Percentiles rank a stretch among this genome's conserved stretches.
phyloP scores from a whole-genome alignment of 108 stramenopile genomes.

The Cylindrotheca closterium region DNA sequence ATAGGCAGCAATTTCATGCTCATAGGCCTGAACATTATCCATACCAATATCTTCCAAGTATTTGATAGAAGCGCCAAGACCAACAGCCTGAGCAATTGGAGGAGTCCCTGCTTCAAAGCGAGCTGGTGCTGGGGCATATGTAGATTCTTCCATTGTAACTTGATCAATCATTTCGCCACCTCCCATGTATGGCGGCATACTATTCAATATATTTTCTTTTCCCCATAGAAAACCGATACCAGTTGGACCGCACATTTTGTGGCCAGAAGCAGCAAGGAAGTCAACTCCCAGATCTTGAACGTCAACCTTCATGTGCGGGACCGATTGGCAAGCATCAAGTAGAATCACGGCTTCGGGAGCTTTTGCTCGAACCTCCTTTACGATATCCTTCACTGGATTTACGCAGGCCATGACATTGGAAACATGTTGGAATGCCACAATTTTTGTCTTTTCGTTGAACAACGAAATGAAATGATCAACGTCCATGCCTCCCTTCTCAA shows the following conservation, averaged over 20 bases:
- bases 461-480: slow-evolving; percentile 53
- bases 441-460: slow-evolving; percentile 71
- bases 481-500: slow-evolving; percentile 63
- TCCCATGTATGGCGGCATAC: slow-evolving; percentile 90
- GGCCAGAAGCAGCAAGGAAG: slow-evolving; percentile 94
- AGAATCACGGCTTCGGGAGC: slow-evolving; percentile 73
- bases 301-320: slow-evolving; percentile 91
- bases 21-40: slow-evolving; percentile 85
- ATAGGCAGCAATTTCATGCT: slow-evolving; percentile 82
- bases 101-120: slow-evolving; percentile 97
- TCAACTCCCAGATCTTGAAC: slow-evolving; percentile 90
- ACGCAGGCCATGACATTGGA: slow-evolving; percentile 89
- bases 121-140: slow-evolving; percentile 85
- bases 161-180: slow-evolving; percentile 97
- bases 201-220: slow-evolving; percentile 64
- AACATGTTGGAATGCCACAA: slow-evolving; percentile 89
- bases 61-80: slow-evolving; percentile 87
- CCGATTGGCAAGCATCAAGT: slow-evolving; percentile 94
- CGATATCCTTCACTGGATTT: slow-evolving; percentile 86
- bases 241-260: slow-evolving; percentile 98
- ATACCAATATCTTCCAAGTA: slow-evolving; percentile 84
- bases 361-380: slow-evolving; percentile 59
- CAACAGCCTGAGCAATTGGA: slow-evolving; percentile 93
- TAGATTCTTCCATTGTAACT: slow-evolving; percentile 84
- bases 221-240: slow-evolving; percentile 97